Percentiles rank a stretch among this genome's conserved stretches.
Conservation (phyloP, 805 yeast species). For the Clavispora asparagi region DNA sequence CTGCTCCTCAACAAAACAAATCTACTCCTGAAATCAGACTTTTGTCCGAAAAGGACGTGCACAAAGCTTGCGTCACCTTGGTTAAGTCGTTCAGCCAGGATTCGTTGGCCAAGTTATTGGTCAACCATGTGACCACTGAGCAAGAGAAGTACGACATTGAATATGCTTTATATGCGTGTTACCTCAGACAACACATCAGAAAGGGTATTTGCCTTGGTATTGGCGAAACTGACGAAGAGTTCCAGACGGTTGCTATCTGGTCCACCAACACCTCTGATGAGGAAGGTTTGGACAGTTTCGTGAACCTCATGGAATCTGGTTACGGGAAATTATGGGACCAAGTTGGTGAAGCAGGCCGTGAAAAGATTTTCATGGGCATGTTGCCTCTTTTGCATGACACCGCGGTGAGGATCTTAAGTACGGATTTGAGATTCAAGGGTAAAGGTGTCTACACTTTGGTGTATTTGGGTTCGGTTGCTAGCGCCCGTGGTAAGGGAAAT, state of each 20-base stretch:
- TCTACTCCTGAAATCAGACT: slow-evolving; percentile 2
- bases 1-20: background rate
- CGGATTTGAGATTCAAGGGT: slow-evolving; percentile 35
- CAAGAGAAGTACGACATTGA: slow-evolving; percentile 7
- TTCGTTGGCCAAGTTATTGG: slow-evolving; percentile 25
- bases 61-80: slow-evolving; percentile 35
- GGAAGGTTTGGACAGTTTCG: slow-evolving; percentile 41
- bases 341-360: slow-evolving; percentile 43
- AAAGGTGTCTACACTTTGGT: slow-evolving; percentile 39
- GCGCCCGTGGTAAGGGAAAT: slow-evolving; percentile 55
- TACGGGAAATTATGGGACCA: slow-evolving; percentile 47
- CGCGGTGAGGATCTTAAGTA: slow-evolving; percentile 36
- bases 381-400: slow-evolving; percentile 48
- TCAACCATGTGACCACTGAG: slow-evolving; percentile 9
- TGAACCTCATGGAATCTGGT: slow-evolving; percentile 48
- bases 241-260: slow-evolving; percentile 55
- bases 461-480: slow-evolving; percentile 38
- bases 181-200: slow-evolving; percentile 44
- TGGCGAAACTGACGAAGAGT: slow-evolving; percentile 37
- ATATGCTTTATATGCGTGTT: slow-evolving; percentile 41
- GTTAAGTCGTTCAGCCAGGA: slow-evolving; percentile 32
- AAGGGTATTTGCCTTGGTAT: slow-evolving; percentile 48
- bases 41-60: slow-evolving; percentile 15
- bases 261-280: slow-evolving; percentile 39
- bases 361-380: slow-evolving; percentile 46